phyloP scores from a whole-genome alignment of 2,329 filamentous ascomycete species.

The Epichloe uncinata region DNA sequence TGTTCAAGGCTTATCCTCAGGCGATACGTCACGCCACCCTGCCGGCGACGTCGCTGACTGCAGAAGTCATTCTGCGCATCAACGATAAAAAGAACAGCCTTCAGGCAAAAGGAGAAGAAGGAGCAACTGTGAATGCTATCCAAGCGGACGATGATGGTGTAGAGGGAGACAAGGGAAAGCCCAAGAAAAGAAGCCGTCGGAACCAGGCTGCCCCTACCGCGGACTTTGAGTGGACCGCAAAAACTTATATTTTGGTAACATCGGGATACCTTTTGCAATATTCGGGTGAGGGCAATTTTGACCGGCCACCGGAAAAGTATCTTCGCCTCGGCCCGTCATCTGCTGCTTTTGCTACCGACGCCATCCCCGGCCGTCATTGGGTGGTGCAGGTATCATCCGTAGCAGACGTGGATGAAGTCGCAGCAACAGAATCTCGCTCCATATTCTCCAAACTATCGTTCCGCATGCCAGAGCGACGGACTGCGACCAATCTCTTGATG shows the following conservation, averaged over 20 bases:
- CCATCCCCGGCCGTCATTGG: constrained; percentile 69
- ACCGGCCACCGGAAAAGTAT: constrained; percentile 61
- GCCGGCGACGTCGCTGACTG: constrained; percentile 50
- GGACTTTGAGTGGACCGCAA: constrained; percentile 56
- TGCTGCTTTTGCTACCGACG: constrained; percentile 66
- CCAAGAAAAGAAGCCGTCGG: constrained; percentile 35
- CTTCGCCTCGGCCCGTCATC: constrained; percentile 61
- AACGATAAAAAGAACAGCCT: constrained; percentile 33
- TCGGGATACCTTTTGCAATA: constrained; percentile 67
- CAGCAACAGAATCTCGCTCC: constrained; percentile 40
- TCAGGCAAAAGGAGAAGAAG: constrained; percentile 5
- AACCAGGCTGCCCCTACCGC: constrained; percentile 25
- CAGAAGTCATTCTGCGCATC: constrained; percentile 54
- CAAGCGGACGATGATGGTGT: background rate
- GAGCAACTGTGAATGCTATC: constrained; percentile 1
- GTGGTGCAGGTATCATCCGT: constrained; percentile 62
- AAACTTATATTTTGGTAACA: constrained; percentile 54
- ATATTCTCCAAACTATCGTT: constrained; percentile 53
- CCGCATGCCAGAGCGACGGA: constrained; percentile 37
- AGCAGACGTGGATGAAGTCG: constrained; percentile 43
- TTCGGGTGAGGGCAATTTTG: constrained; percentile 52
- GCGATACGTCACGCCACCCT: constrained; percentile 63
- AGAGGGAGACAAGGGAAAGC: constrained; percentile 18
- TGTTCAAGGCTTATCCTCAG: constrained; percentile 82
- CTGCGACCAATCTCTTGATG: constrained; percentile 52